These are phyloP conservation scores for Diutina sp. DNA, from an alignment of 1,139 yeast species.

Conservation along the genomic window DNA sequence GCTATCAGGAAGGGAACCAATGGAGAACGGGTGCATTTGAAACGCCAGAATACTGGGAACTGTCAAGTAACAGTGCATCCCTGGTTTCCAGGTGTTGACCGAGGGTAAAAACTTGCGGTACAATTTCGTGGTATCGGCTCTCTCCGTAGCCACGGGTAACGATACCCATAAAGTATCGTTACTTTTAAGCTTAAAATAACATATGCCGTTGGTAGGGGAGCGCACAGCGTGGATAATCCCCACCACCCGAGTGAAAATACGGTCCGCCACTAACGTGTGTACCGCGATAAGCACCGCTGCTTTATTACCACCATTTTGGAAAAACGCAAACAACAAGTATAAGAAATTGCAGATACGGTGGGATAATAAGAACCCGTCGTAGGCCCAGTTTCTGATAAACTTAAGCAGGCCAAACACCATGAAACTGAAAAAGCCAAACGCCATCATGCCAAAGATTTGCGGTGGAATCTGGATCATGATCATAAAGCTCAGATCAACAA, in stretches of 20 bases:
- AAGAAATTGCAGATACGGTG: conserved; percentile 30
- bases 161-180: conserved; percentile 27
- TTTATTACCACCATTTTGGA: conserved; percentile 26
- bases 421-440: conserved; percentile 23
- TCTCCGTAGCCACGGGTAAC: conserved; percentile 16
- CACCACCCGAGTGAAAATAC: conserved; percentile 20
- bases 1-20: conserved; percentile 23
- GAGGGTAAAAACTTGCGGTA: conserved; percentile 20
- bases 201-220: conserved; percentile 27
- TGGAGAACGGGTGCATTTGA: conserved; percentile 38
- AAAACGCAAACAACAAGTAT: conserved; percentile 30
- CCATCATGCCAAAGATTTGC: conserved; percentile 37
- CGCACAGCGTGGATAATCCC: conserved; percentile 18
- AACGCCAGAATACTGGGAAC: conserved; percentile 23
- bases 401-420: conserved; percentile 26
- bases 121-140: conserved; percentile 14
- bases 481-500: conserved; percentile 17
- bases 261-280: conserved; percentile 32
- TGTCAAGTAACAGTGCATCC: conserved; percentile 31
- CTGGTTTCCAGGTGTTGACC: conserved; percentile 32
- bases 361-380: conserved; percentile 30
- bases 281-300: conserved; percentile 28
- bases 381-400: conserved; percentile 25
- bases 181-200: conserved; percentile 27
- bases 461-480: conserved; percentile 36